A percentile compares a stretch with the other conserved stretches of the same genome.
Evolutionary conservation across 768 basidiomycete species (phyloP).

Genomic region (Lactarius hengduanensis): DNA sequence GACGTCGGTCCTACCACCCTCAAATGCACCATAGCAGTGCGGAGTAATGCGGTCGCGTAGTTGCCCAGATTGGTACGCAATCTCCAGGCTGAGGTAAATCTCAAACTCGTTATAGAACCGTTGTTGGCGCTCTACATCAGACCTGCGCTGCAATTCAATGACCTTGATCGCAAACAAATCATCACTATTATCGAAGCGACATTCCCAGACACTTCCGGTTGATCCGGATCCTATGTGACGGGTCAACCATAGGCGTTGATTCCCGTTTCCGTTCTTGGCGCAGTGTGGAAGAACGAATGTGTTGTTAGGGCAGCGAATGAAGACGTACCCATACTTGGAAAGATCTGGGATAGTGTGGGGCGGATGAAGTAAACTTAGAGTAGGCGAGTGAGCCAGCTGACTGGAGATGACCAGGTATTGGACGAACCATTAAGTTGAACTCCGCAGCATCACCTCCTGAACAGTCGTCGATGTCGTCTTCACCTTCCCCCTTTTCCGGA

Average conservation of each 20-base stretch:
- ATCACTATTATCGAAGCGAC: background rate
- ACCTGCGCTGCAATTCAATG: no score
- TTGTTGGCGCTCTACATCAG: no score
- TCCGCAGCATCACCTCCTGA: background rate
- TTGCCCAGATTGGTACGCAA: background rate
- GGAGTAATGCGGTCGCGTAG: background rate
- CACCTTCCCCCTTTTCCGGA: background rate
- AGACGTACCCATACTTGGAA: background rate
- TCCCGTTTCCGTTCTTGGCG: background rate
- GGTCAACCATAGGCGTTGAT: slow-evolving; percentile 1
- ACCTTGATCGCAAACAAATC: background rate
- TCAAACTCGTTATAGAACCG: no score
- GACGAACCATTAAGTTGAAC: no score
- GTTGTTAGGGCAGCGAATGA: no score
- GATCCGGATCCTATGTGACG: background rate
- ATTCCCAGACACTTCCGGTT: slow-evolving; percentile 5
- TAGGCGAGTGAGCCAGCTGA: background rate
- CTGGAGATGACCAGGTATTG: background rate
- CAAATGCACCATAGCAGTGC: no score
- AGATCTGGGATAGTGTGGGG: background rate
- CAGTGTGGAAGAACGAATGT: background rate
- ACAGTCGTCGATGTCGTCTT: background rate
- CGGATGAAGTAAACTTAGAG: background rate
- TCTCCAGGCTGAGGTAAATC: background rate
- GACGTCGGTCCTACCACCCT: no score